These are phyloP conservation scores for Pseudofabraea citricarpa DNA, from an alignment of 2,329 filamentous ascomycete genomes.

Conservation along the genomic window DNA sequence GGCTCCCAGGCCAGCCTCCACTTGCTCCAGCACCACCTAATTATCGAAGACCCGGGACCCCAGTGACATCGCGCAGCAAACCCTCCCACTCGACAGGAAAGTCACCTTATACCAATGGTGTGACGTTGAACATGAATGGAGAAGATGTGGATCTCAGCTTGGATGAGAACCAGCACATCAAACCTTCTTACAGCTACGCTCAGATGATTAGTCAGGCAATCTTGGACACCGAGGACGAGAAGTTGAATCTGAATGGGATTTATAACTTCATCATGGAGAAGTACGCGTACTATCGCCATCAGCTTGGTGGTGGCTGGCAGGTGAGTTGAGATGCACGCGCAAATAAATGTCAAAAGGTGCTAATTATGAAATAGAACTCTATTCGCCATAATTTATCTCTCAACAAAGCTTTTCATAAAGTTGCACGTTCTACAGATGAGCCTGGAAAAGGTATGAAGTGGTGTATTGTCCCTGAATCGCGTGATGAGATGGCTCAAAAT, in stretches of 20 bases:
- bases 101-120: slow-evolving; percentile 25
- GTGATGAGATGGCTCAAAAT: slow-evolving; percentile 73
- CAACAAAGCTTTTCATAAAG: slow-evolving; percentile 92
- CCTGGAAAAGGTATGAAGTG: slow-evolving; percentile 99
- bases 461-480: slow-evolving; percentile 81
- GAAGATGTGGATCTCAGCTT: slow-evolving; percentile 69
- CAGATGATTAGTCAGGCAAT: slow-evolving; percentile 97
- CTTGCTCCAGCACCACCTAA: slow-evolving; percentile 57
- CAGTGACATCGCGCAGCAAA: slow-evolving; percentile 26
- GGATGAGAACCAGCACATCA: slow-evolving; percentile 83
- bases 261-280: slow-evolving; percentile 89
- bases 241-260: slow-evolving; percentile 86
- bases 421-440: slow-evolving; percentile 86
- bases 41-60: slow-evolving; percentile 57
- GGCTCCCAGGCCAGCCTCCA: slow-evolving; percentile 30
- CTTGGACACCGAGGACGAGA: slow-evolving; percentile 77
- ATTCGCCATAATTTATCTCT: slow-evolving; percentile 95
- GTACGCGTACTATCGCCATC: slow-evolving; percentile 88
- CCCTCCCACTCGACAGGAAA: slow-evolving; percentile 18
- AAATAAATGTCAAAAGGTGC: too few relatives aligned
- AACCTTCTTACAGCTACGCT: slow-evolving; percentile 94
- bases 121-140: slow-evolving; percentile 42
- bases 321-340: slow-evolving; percentile 49
- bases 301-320: slow-evolving; percentile 80
- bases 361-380: slow-evolving; percentile 62